Evolutionary conservation across 805 yeast genomes (phyloP), one percentile per base, ranked within the genome.

Genomic region (Wickerhamiella slavikovae): DNA sequence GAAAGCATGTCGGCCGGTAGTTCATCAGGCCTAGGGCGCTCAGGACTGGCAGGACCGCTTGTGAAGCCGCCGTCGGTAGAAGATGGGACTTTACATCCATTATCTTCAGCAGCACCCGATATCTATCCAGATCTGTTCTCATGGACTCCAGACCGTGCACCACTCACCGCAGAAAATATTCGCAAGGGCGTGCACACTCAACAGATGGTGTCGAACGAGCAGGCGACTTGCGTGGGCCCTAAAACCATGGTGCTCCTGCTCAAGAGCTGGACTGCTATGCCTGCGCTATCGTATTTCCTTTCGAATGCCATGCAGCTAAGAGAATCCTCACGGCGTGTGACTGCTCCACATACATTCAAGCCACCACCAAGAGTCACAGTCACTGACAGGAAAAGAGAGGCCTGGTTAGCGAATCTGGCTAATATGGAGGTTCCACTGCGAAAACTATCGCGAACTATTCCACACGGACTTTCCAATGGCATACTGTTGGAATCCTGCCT

Each of bases 281-380:
- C 66, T 18, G 67, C 68, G 7, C 52, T 68, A 7, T 58, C 66
- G 3, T 45, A 53, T 25, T 58, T 63, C 31, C 51, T 70, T 39
- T 47, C 61, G 28, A 53, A 53, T 30, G 58, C 75, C 4, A 54
- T 68, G 39, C 53, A 56, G n/a, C 49, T 55, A 24, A 55, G 73
- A 21, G 54, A 60, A 17, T 45, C 54, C 15, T 46, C 57, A 33
- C 64, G 63, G 40, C 54, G 58, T 25, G 54, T 70, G 10, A 47
- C 52, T 3, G 52, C 62, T 8, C 64, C 62, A 16, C 56, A 71
- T 2, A 58, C 68, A 4, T 78, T 70, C 53, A 71, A 67, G 37
- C 77, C 85, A 4, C 93, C 93, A 1, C 83, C 92, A 9, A 58
- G 94, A 37, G 93, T 85, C 17, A 85, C 94, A 0, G 51, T 85